Base-by-base conservation (phyloP, 1,139 yeast species). In the Hemisphaericaspora xylanilytica region DNA sequence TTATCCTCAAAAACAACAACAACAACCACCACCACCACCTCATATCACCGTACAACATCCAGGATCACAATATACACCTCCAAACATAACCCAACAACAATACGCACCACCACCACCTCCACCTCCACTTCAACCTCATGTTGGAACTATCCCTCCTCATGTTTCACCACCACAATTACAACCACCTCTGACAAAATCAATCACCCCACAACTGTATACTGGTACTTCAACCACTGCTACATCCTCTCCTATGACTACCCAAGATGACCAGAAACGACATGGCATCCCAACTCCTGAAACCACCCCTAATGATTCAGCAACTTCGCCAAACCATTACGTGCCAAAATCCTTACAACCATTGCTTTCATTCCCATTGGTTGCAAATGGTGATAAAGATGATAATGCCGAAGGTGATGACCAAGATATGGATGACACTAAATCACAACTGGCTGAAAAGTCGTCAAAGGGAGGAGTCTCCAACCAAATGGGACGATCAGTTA, bases 301-400 rank as follows among this genome's bases (percentile, higher is more conserved):
- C 4, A 45, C 50, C 3, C 44, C 48, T 11, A 40, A 33, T 8
- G 33, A 43, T 3, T 20, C 25, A 1, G 9, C 31, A 10, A 24
- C 25, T n/a, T 32, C 34, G 11, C 30, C 20, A 14, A 14, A 18
- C 10, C 38, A 40, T 12, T 55, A 53, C 35, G 49, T 56, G 26
- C 61, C 62, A 13, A 56, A 55, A 37, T 55, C 58, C n/a, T 46
- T 58, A 28, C 61, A 58, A 39, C 62, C 62, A 2, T 45, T 58
- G 28, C 44, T 58, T 22, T 55, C 59, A 3, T 56, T 56, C 36
- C 61, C 61, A 2, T 43, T 52, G 34, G 26, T 33, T 9, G 48
- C 47, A 3, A 35, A 39, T 12, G 30, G 27, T 10, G 16, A 29
- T 16, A 20, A 32, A 3, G 17, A 28, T 12, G 34, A 28, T 3